Evolutionary conservation across 2,329 filamentous ascomycete species (phyloP), one percentile per base, ranked within the genome.

Genomic region (Colletotrichum australisinense): DNA sequence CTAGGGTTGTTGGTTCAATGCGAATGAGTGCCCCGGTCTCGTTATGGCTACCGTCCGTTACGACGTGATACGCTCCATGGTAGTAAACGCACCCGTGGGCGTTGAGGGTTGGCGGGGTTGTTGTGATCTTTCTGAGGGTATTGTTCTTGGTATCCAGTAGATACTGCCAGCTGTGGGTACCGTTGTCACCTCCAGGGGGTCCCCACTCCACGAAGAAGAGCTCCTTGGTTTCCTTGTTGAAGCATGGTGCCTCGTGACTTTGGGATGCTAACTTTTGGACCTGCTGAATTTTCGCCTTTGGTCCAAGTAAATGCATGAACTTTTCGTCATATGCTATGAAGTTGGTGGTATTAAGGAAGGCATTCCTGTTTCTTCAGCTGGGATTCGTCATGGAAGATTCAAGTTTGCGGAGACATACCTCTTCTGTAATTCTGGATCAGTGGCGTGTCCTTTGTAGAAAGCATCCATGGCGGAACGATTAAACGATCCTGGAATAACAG

Each of bases 161-260:
- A 9, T 69, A 69, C 35, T 69, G 67, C 67, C 67, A 69, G 19
- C 4, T 32, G n/a, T 69, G 67, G 11, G 52, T 64, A 22, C 67
- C 59, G 5, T 64, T 14, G 1, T 69, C 52, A 11, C 67, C 59
- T 24, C 59, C 59, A 1, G 67, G 59, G n/a, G 67, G 67, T 1
- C 67, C 67, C 67, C 59, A 69, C n/a, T 69, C 67, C 0, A 28
- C 67, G n/a, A 69, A 69, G 16, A 30, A 64, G 5, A 69, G 26
- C 26, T 64, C 59, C n/a, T 63, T 57, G 24, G 52, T 63, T 5
- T 64, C 52, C 32, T 57, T 63, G 1, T 64, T 64, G 7, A 57
- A 69, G 9, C 67, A 69, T 16, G 67, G 59, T 6, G 59, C 67
- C 14, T 64, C 49, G 3, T 64, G 67, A 9, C 26, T 32, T 14